Percentiles rank a stretch among this genome's conserved stretches.
These are phyloP conservation scores for Pichia sp. DNA, from an alignment of 1,139 yeast genomes.

Conservation along the genomic window DNA sequence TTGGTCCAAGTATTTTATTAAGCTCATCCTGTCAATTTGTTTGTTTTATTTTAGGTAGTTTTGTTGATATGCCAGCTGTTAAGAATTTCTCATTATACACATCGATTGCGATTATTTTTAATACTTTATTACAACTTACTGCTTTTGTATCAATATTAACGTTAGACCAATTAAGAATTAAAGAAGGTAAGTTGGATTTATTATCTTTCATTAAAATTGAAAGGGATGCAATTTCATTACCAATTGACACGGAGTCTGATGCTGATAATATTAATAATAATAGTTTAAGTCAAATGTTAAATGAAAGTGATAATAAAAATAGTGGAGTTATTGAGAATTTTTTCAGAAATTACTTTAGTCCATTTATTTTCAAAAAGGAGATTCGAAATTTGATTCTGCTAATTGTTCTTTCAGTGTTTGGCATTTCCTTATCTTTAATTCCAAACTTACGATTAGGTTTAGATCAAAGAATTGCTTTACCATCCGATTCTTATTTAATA, in stretches of 20 bases:
- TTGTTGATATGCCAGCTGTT: slow-evolving; percentile 93
- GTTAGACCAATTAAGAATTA: slow-evolving; percentile 59
- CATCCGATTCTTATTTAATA: slow-evolving; percentile 72
- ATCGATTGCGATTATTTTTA: slow-evolving; percentile 76
- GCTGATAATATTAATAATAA: slow-evolving; percentile 3
- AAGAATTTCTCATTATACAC: slow-evolving; percentile 87
- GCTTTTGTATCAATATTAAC: slow-evolving; percentile 69
- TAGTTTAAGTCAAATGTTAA: slow-evolving; percentile 15
- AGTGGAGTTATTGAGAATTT: slow-evolving; percentile 33
- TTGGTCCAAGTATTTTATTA: slow-evolving; percentile 83
- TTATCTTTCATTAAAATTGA: slow-evolving; percentile 43
- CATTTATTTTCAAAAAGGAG: slow-evolving; percentile 20
- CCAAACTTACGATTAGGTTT: slow-evolving; percentile 73
- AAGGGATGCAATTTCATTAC: slow-evolving; percentile 15
- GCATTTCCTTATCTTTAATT: slow-evolving; percentile 58
- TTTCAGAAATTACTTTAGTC: slow-evolving; percentile 21
- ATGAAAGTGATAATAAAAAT: slow-evolving; percentile 12
- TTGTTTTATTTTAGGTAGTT: slow-evolving; percentile 72
- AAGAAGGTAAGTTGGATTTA: slow-evolving; percentile 52
- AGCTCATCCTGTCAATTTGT: slow-evolving; percentile 71
- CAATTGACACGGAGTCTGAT: slow-evolving; percentile 1
- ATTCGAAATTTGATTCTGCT: slow-evolving; percentile 58
- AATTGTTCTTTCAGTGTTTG: slow-evolving; percentile 55
- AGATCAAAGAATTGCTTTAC: slow-evolving; percentile 86
- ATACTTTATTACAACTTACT: slow-evolving; percentile 74